Percentiles rank a stretch among this genome's conserved stretches.
Conservation (phyloP, 257 asterid genomes). For the Solanum gracilifrons region DNA sequence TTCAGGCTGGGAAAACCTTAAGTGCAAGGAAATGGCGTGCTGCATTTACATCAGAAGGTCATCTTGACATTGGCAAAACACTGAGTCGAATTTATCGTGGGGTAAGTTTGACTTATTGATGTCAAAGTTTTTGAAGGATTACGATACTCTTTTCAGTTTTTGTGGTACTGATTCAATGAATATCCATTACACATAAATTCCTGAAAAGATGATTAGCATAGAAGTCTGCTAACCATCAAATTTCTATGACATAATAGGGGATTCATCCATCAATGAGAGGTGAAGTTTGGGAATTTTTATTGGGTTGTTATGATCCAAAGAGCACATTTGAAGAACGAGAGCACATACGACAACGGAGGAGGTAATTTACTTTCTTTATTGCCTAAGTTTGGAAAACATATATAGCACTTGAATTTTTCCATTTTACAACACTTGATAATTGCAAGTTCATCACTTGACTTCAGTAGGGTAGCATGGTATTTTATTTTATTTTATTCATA, state of each 20-base stretch:
- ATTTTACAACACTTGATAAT: not conserved
- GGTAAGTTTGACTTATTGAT: conserved; percentile 33
- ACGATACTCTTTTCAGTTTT: not conserved
- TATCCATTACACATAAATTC: not conserved
- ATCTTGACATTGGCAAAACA: conserved; percentile 73
- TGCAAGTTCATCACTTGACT: not conserved
- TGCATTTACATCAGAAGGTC: conserved; percentile 72
- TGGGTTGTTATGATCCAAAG: conserved; percentile 84
- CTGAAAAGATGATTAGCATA: not conserved
- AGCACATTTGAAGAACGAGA: conserved; percentile 87
- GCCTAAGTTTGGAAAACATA: not conserved
- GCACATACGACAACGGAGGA: conserved; percentile 49
- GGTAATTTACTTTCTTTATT: conserved; percentile 33
- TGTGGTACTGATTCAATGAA: not conserved
- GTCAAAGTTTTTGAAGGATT: not conserved
- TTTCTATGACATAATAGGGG: conserved; percentile 38
- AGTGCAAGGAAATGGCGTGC: conserved; percentile 87
- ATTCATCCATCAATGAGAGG: conserved; percentile 96
- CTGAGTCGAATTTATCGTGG: conserved; percentile 78
- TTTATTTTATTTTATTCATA: not conserved
- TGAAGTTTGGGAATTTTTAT: conserved; percentile 95
- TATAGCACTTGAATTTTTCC: not conserved
- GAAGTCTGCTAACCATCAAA: not conserved
- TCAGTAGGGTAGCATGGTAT: not conserved
- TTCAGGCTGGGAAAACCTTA: conserved; percentile 83